These are phyloP conservation scores for Combretum micranthum DNA, from an alignment of 345 rosid genomes.

Conservation along the genomic window DNA sequence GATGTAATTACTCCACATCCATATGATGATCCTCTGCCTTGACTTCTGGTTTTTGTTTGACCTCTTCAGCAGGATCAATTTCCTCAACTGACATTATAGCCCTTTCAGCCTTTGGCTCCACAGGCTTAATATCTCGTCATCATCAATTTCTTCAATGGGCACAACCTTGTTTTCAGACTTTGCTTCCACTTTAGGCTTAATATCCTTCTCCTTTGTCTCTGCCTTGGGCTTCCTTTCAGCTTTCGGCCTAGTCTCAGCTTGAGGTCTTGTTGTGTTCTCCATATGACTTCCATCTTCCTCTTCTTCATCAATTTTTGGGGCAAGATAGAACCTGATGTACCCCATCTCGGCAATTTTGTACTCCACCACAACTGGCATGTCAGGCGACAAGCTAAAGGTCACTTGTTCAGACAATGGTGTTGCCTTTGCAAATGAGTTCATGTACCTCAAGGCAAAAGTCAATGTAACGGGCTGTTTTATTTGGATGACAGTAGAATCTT, in stretches of 20 bases:
- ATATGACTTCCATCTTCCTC: slow-evolving; percentile 40
- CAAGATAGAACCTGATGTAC: slow-evolving; percentile 82
- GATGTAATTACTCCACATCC: background rate
- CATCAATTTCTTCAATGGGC: background rate
- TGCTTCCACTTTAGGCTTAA: background rate
- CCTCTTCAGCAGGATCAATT: too few relatives aligned
- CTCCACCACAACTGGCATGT: slow-evolving; percentile 94
- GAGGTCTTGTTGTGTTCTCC: too few relatives aligned
- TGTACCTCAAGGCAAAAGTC: slow-evolving; percentile 91
- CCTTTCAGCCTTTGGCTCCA: background rate
- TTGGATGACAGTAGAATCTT: slow-evolving; percentile 77
- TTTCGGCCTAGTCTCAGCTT: too few relatives aligned
- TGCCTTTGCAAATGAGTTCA: slow-evolving; percentile 97
- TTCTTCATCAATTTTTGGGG: slow-evolving; percentile 98
- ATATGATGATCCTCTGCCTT: background rate
- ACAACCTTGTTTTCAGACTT: background rate
- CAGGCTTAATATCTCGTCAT: background rate
- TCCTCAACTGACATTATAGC: too few relatives aligned
- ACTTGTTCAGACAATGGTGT: slow-evolving; percentile 81
- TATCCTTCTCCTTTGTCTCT: background rate
- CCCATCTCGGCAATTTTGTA: slow-evolving; percentile 99
- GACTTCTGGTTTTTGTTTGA: background rate
- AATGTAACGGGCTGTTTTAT: slow-evolving; percentile 91
- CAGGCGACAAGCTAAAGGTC: slow-evolving; percentile 87
- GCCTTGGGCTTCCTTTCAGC: background rate